These are phyloP conservation scores for Trypanosoma lewisi DNA, from an alignment of 208 protist genomes.

Conservation along the genomic window DNA sequence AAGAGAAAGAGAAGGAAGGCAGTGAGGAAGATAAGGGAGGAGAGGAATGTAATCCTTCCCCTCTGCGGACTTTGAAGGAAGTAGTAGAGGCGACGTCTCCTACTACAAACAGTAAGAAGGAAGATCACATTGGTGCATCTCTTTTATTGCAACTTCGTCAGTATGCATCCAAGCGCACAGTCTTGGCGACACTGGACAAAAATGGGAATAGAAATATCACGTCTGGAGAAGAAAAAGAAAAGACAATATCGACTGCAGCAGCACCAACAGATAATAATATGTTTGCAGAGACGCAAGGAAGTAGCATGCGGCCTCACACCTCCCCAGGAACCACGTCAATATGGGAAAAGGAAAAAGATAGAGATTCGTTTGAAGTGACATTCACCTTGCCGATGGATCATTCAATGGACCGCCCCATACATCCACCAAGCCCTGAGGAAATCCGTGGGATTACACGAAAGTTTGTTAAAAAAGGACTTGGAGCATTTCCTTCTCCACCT, in stretches of 20 bases:
- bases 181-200: background rate
- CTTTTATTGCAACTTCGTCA: constrained; percentile 7
- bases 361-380: background rate
- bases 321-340: too few species aligned
- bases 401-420: constrained; percentile 25
- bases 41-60: background rate
- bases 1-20: background rate
- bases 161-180: constrained; percentile 2
- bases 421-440: constrained; percentile 38
- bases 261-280: background rate
- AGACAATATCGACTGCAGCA: background rate
- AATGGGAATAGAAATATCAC: background rate
- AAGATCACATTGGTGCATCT: background rate
- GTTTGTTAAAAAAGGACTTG: constrained; percentile 45
- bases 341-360: background rate
- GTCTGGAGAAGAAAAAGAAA: background rate
- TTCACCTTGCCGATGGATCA: constrained; percentile 31
- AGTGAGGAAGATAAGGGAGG: background rate
- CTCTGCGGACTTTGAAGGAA: too few species aligned
- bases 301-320: background rate
- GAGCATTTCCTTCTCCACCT: constrained; percentile 16
- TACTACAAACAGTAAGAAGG: background rate
- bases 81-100: too few species aligned
- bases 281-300: background rate
- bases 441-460: constrained; percentile 42